Percentiles rank a stretch among this genome's conserved stretches.
Evolutionary conservation across 163 green algal species (phyloP).

Genomic region (Scenedesmus sp.): DNA sequence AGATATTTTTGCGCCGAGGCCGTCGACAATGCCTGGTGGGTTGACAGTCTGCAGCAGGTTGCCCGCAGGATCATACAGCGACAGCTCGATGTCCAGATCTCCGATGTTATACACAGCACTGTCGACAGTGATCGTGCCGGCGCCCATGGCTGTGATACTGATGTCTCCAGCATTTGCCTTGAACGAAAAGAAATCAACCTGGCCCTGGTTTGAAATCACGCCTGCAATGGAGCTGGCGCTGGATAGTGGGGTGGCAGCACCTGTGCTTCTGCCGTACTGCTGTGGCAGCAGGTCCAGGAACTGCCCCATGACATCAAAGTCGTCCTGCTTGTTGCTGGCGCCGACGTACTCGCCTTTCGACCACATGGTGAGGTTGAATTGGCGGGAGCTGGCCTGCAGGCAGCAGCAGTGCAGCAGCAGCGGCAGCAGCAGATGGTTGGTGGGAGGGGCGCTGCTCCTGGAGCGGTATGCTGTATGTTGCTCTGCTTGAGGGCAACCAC

Average conservation of each 20-base stretch:
- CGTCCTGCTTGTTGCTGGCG: background rate
- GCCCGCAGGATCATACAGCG: background rate
- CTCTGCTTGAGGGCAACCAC: background rate
- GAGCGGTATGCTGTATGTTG: no score
- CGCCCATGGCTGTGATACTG: background rate
- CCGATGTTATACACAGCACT: background rate
- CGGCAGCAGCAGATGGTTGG: background rate
- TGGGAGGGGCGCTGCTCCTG: background rate
- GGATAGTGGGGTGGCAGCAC: background rate
- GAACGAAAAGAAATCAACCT: background rate
- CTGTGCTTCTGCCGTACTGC: background rate
- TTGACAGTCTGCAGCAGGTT: background rate
- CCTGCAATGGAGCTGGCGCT: background rate
- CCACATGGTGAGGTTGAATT: background rate
- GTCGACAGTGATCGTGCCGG: background rate
- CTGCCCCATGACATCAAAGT: background rate
- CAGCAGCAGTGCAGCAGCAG: background rate
- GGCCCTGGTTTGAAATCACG: background rate
- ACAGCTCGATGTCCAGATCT: background rate
- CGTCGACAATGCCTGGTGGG: background rate
- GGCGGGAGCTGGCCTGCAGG: background rate
- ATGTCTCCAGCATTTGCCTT: background rate
- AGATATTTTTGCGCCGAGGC: background rate
- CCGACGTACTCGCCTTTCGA: background rate
- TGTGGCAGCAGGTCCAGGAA: slow-evolving; percentile 1